These are phyloP conservation scores for Podospora anserina DNA, from an alignment of 495 filamentous ascomycete genomes.

Conservation along the genomic window DNA sequence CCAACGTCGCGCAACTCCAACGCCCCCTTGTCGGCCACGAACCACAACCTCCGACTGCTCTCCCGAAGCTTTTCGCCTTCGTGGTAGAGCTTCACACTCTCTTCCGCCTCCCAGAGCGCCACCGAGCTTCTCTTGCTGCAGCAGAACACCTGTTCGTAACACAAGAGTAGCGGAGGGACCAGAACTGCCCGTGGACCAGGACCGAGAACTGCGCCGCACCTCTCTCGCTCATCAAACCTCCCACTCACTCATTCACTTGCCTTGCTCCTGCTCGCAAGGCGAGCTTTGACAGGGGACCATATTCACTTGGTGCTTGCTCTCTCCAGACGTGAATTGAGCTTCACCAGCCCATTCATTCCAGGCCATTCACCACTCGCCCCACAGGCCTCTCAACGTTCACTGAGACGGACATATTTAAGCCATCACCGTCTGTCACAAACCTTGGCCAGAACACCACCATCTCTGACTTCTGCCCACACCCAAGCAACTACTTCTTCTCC, in stretches of 20 bases:
- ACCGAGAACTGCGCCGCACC: conserved; percentile 11
- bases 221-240: neutral
- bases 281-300: neutral
- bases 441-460: neutral
- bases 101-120: conserved; percentile 3
- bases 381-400: neutral
- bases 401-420: neutral
- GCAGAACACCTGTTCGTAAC: neutral
- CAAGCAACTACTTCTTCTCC: conserved; percentile 6
- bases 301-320: neutral
- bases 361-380: neutral
- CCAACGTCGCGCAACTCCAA: conserved; percentile 19
- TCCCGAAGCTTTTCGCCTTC: conserved; percentile 1
- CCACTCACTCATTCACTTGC: neutral
- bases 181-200: neutral
- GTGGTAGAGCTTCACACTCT: conserved; percentile 5
- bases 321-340: neutral
- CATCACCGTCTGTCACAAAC: conserved; percentile 9
- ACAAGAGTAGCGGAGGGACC: conserved; percentile 9
- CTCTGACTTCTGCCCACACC: neutral
- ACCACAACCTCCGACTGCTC: conserved; percentile 10
- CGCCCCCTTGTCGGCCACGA: conserved; percentile 10
- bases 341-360: neutral
- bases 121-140: conserved; percentile 1
- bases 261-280: neutral